phyloP scores from a whole-genome alignment of 129 eudicot genomes.

The Ambrosia artemisiifolia region DNA sequence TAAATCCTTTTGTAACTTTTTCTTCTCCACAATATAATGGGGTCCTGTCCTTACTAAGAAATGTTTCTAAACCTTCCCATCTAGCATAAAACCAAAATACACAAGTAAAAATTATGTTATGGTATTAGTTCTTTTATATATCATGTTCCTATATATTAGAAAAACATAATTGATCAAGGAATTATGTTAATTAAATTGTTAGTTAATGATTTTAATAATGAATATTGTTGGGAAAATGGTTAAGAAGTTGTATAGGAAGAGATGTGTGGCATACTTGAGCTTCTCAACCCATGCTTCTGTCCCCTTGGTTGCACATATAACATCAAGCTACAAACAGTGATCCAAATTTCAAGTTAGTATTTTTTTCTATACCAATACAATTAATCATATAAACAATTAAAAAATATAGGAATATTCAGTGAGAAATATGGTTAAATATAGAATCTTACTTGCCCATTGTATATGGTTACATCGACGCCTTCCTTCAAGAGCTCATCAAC shows the following conservation, averaged over 20 bases:
- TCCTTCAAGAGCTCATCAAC: constrained; percentile 69
- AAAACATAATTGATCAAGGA: no score
- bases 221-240: no score
- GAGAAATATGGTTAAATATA: neutral
- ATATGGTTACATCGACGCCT: constrained; percentile 79
- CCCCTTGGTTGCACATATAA: constrained; percentile 82
- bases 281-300: constrained; percentile 87
- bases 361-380: neutral
- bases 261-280: constrained; percentile 50
- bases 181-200: no score
- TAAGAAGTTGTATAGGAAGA: no score
- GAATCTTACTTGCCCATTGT: constrained; percentile 78
- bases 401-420: neutral
- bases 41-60: constrained; percentile 53
- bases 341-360: neutral
- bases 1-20: constrained; percentile 51
- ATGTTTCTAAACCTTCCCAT: constrained; percentile 75
- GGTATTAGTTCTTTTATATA: no score
- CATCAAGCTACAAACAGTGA: constrained; percentile 60
- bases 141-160: neutral
- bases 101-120: no score
- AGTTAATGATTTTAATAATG: no score
- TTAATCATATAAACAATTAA: no score
- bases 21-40: constrained; percentile 56
- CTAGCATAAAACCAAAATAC: constrained; percentile 14